phyloP scores from a whole-genome alignment of 164 flowering plant genomes.

The Liriodendron chinense region DNA sequence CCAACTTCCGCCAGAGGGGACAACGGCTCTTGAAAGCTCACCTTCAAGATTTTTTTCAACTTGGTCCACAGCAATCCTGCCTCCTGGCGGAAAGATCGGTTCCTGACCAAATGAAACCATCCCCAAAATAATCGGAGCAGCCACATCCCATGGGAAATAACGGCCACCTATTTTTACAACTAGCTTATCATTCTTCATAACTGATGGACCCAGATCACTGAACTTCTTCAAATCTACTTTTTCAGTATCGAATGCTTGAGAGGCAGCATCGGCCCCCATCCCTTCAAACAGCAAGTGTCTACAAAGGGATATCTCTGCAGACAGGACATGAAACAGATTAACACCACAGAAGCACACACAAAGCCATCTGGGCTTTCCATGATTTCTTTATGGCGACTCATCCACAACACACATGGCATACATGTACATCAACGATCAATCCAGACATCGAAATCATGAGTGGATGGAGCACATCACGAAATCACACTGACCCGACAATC shows the following conservation, averaged over 20 bases:
- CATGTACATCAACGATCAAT: no score
- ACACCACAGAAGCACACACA: background rate
- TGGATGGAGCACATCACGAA: background rate
- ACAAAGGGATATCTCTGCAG: slow-evolving; percentile 55
- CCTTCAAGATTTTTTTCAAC: slow-evolving; percentile 35
- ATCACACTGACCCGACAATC: background rate
- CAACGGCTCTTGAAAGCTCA: slow-evolving; percentile 31
- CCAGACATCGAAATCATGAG: no score
- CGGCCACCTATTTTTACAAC: slow-evolving; percentile 42
- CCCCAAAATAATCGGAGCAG: slow-evolving; percentile 40
- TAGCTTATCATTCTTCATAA: slow-evolving; percentile 41
- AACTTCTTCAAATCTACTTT: slow-evolving; percentile 43
- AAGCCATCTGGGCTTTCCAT: background rate
- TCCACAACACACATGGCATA: background rate
- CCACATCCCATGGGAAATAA: slow-evolving; percentile 49
- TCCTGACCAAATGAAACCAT: slow-evolving; percentile 35
- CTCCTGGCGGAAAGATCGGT: slow-evolving; percentile 31
- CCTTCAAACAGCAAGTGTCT: slow-evolving; percentile 50
- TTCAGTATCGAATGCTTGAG: slow-evolving; percentile 54
- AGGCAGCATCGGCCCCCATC: slow-evolving; percentile 58
- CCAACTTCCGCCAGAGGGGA: slow-evolving; percentile 53
- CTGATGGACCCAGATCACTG: slow-evolving; percentile 32
- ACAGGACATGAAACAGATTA: slow-evolving; percentile 12
- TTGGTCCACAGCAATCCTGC: slow-evolving; percentile 45
- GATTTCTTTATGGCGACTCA: background rate